A percentile compares a stretch with the other conserved stretches of the same genome.
phyloP scores from a whole-genome alignment of 805 yeast genomes.

The Barnettozyma vustinii region DNA sequence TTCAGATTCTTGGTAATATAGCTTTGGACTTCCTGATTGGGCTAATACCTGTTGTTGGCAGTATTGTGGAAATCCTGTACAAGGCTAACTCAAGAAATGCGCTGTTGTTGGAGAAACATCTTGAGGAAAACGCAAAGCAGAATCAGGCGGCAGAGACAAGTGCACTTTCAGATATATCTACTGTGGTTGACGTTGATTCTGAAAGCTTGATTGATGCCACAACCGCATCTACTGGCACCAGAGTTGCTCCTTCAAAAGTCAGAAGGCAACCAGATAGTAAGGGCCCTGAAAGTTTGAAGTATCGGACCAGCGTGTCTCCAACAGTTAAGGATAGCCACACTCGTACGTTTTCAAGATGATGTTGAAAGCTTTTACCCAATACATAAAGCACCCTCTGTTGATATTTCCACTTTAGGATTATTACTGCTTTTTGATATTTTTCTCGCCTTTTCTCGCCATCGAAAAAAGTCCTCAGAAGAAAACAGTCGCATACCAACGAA shows the following conservation, averaged over 20 bases:
- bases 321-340: not conserved
- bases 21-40: slow-evolving; percentile 65
- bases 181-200: not conserved
- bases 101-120: slow-evolving; percentile 52
- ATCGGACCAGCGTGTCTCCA: not conserved
- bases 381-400: not conserved
- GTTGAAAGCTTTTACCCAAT: not conserved
- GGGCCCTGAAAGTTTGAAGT: not conserved
- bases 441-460: not conserved
- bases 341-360: not conserved
- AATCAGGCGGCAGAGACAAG: not conserved
- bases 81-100: slow-evolving; percentile 75
- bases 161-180: slow-evolving; percentile 1
- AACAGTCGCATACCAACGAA: not conserved
- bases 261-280: not conserved
- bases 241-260: slow-evolving; percentile 5
- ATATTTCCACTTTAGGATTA: not conserved
- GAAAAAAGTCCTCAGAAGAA: not conserved
- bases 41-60: slow-evolving; percentile 75
- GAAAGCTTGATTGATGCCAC: not conserved
- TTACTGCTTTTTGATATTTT: too few species aligned
- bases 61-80: slow-evolving; percentile 60
- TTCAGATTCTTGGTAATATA: slow-evolving; percentile 55
- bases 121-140: slow-evolving; percentile 27
- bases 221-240: not conserved